Evolutionary conservation across 208 protist species (phyloP).

Genomic region (Trichomonas tenax): DNA sequence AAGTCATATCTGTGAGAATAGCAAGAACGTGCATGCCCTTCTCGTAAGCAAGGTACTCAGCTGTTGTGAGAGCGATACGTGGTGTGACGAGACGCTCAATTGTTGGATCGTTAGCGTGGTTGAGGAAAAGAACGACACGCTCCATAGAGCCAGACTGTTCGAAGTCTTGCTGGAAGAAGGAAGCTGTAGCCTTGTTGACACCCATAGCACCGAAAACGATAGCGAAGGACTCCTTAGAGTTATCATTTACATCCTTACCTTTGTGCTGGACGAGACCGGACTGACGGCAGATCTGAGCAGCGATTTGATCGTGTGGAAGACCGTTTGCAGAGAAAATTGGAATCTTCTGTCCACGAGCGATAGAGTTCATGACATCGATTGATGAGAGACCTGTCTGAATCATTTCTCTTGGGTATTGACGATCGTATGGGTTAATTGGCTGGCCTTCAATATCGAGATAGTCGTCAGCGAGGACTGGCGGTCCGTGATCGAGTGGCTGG

Average conservation of each 20-base stretch:
- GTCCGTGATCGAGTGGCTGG: conserved; percentile 80
- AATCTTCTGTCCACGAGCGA: conserved; percentile 99
- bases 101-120: conserved; percentile 92
- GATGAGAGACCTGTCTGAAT: conserved; percentile 99
- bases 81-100: conserved; percentile 99
- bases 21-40: conserved; percentile 98
- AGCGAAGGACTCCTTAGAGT: conserved; percentile 82
- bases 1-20: conserved; percentile 99
- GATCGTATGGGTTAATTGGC: conserved; percentile 94
- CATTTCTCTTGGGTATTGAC: conserved; percentile 99
- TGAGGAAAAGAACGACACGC: conserved; percentile 76
- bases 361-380: conserved; percentile 99
- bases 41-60: conserved; percentile 98
- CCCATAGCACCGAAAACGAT: conserved; percentile 99
- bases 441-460: conserved; percentile 93
- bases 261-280: conserved; percentile 85
- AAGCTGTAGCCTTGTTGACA: conserved; percentile 96
- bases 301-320: conserved; percentile 99
- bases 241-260: conserved; percentile 43
- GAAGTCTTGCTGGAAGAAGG: conserved; percentile 99
- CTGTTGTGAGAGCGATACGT: conserved; percentile 93
- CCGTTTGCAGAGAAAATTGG: conserved; percentile 98
- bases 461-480: conserved; percentile 88
- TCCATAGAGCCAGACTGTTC: conserved; percentile 75
- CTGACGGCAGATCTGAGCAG: conserved; percentile 98